Base-by-base conservation (phyloP, 2,329 filamentous ascomycete genomes). In the Tolypocladium ovalisporum region DNA sequence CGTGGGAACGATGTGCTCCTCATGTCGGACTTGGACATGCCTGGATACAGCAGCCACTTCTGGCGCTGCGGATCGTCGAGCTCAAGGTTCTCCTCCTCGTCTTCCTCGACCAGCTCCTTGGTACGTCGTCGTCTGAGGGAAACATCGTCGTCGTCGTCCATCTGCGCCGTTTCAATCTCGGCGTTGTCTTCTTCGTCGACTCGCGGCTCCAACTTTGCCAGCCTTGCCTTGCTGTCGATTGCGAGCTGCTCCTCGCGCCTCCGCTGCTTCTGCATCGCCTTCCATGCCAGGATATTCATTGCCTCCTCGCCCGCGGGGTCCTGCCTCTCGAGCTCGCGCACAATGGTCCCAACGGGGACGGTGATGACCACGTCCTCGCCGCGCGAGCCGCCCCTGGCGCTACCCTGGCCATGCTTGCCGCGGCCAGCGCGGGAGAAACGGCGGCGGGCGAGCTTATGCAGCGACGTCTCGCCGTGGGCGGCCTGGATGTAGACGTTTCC, bases 401-500 rank as follows among this genome's bases (percentile, higher is more conserved):
- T 89, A 39, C 90, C 90, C 67, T 89, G 85, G 0, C 90, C 90
- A 65, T 89, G 86, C 69, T 81, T 87, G n/a, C 90, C 90, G 62
- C 85, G 78, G 1, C 85, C 86, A 0, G 89, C 90, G 58, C 88
- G 86, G 54, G 93, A 73, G 57, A 90, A 82, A 2, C 89, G 85
- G 63, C 87, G 79, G 44, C 93, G 81, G 1, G 90, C 87, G 12
- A 99, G 79, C 74, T 97, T 97, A 74, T 97, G 92, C 60, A 99
- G 75, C 56, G 90, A 96, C 0, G 91, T 97, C 72, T 97, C 89
- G 59, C 91, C 90, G 56, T 88, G 85, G 1, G 96, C 85, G 9
- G 94, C 92, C 73, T 97, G 93, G 58, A 99, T 95, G 71, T 96
- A 97, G 63, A 99, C 79, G 65, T 88, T 95, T 42, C 94, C 94